Evolutionary conservation across 768 basidiomycete species (phyloP), one percentile per base, ranked within the genome.

Genomic region (Coprinopsis sp.): DNA sequence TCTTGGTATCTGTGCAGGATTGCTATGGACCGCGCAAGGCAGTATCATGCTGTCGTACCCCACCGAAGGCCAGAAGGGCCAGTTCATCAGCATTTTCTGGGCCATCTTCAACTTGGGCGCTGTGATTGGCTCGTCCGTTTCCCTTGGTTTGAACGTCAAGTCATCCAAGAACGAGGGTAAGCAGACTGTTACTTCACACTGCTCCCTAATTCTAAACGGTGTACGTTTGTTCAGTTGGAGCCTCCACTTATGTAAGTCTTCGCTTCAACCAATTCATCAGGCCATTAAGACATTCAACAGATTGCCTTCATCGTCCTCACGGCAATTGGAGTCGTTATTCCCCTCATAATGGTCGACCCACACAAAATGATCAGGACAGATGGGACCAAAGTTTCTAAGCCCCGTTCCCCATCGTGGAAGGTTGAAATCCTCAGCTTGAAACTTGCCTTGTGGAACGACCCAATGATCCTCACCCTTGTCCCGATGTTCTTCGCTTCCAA

Each of bases 1-100:
- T 46, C 79, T 90, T 14, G 89, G 89, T 14, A 51, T 88, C 39
- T 87, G 83, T 56, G 88, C 75, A 1, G 74, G 73, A 39, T 58
- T 91, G 34, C 67, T 91, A 6, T 91, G 89, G 89, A 84, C 87
- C 1, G 85, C 87, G 0, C 88, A 91, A 57, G 90, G 87, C n/a
- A 82, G 79, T 14, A 67, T 91, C 49, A 90, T 91, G 81, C 66
- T 92, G 63, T 79, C 86, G 4, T 91, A 91, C 62, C 85, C 88
- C 0, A 88, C 85, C 0, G 88, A 91, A 60, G 58, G 63, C 37
- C 78, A 91, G 60, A 91, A 91, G 62, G 88, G 88, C 13, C 68
- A 64, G 25, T 90, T 75, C 64, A 88, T 91, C 42, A 82, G 76
- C 31, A 78, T 88, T 37, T 91, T 91, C 66, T 91, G 89, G 89